Evolutionary conservation across 352 stramenopile genomes (phyloP).

Genomic region (Pythium volutum): DNA sequence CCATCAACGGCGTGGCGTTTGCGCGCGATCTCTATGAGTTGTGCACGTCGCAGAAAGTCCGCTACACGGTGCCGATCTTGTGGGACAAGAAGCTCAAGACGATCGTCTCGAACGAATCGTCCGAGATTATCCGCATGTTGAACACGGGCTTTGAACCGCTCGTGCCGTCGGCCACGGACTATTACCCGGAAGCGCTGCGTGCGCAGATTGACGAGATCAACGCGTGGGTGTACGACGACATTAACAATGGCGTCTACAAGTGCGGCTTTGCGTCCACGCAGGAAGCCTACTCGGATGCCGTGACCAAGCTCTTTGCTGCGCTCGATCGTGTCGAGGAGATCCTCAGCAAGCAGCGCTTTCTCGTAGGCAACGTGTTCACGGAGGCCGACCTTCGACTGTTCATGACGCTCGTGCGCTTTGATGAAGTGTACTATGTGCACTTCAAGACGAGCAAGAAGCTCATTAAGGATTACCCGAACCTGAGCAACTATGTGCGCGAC

Average conservation of each 20-base stretch:
- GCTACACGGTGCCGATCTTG: constrained; percentile 89
- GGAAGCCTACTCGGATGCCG: constrained; percentile 83
- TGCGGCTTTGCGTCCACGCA: constrained; percentile 90
- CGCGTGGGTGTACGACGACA: constrained; percentile 90
- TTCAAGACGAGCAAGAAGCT: constrained; percentile 90
- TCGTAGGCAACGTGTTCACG: constrained; percentile 62
- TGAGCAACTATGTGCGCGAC: constrained; percentile 79
- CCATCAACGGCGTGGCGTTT: constrained; percentile 58
- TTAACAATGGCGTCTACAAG: constrained; percentile 93
- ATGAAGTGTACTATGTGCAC: constrained; percentile 82
- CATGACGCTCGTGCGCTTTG: constrained; percentile 77
- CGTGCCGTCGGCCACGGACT: constrained; percentile 62
- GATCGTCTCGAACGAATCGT: constrained; percentile 94
- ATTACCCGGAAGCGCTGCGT: constrained; percentile 77
- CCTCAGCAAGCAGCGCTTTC: constrained; percentile 59
- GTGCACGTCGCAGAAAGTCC: constrained; percentile 65
- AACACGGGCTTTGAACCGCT: constrained; percentile 76
- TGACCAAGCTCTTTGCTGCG: constrained; percentile 59
- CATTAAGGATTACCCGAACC: constrained; percentile 86
- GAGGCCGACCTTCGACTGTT: constrained; percentile 84
- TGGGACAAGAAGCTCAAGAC: constrained; percentile 88
- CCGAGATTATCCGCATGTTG: constrained; percentile 93
- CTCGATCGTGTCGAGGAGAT: constrained; percentile 76
- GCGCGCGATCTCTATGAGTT: constrained; percentile 84
- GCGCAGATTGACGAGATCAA: constrained; percentile 89